Percentiles rank a stretch among this genome's conserved stretches.
These are phyloP conservation scores for Pyrrhoderma lamaoense DNA, from an alignment of 1,284 basidiomycete species.

Conservation along the genomic window DNA sequence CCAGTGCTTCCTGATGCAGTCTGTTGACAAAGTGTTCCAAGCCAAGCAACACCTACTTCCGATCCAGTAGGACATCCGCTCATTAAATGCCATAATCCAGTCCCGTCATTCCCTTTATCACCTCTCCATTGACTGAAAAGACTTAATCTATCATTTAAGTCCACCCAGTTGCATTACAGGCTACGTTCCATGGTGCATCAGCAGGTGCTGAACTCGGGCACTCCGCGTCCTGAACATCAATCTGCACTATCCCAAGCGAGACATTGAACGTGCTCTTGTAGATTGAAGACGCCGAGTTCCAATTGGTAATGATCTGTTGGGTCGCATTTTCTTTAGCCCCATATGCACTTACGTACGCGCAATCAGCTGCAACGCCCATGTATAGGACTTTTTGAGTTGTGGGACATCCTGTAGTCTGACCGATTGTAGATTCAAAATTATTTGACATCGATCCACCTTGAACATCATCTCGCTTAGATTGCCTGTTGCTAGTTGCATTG, in stretches of 20 bases:
- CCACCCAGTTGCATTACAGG: slow-evolving; percentile 38
- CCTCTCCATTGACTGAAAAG: slow-evolving; percentile 83
- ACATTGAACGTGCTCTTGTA: slow-evolving; percentile 84
- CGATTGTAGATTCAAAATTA: slow-evolving; percentile 65
- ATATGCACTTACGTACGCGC: slow-evolving; percentile 64
- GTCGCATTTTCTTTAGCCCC: slow-evolving; percentile 60
- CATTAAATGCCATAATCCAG: slow-evolving; percentile 88
- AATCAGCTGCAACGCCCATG: slow-evolving; percentile 87
- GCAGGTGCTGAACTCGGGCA: slow-evolving; percentile 47
- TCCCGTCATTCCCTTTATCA: slow-evolving; percentile 57
- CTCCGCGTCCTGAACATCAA: slow-evolving; percentile 57
- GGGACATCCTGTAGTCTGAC: slow-evolving; percentile 67
- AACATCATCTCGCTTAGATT: slow-evolving; percentile 48
- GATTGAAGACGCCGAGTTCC: slow-evolving; percentile 71
- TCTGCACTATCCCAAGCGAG: slow-evolving; percentile 76
- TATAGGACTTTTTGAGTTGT: slow-evolving; percentile 68
- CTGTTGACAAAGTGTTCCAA: slow-evolving; percentile 68
- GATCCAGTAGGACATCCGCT: slow-evolving; percentile 78
- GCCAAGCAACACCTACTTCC: slow-evolving; percentile 89
- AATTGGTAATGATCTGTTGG: slow-evolving; percentile 68
- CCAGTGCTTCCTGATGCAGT: slow-evolving; percentile 39
- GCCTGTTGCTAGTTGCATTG: too few relatives aligned
- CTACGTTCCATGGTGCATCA: slow-evolving; percentile 51
- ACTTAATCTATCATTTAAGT: slow-evolving; percentile 67
- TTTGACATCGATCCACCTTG: slow-evolving; percentile 41